Evolutionary conservation across 1,139 yeast genomes (phyloP).

Genomic region (Blastobotrys illinoisensis): DNA sequence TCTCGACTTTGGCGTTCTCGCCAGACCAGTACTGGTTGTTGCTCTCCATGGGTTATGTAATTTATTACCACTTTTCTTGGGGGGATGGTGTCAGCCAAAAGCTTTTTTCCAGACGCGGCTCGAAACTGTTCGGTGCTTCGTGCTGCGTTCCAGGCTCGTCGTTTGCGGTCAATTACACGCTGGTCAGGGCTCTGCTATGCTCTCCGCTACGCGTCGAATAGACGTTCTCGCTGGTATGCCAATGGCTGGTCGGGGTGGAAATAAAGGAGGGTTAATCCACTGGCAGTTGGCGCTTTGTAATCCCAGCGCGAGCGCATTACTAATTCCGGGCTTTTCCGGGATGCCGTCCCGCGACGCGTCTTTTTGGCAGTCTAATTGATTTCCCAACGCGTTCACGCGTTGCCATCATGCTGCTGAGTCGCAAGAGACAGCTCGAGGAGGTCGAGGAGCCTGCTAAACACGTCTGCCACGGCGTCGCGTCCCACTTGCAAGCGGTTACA

Average conservation of each 20-base stretch:
- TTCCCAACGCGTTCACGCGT: not conserved
- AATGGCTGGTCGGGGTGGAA: not conserved
- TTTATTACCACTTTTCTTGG: not conserved
- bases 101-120: not conserved
- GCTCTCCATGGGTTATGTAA: not conserved
- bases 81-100: not conserved
- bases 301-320: not conserved
- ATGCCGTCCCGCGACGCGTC: not conserved
- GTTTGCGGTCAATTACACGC: not conserved
- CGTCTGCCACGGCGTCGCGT: slow-evolving; percentile 2
- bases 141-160: not conserved
- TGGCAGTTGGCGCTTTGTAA: not conserved
- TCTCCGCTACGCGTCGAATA: not conserved
- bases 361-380: not conserved
- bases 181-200: not conserved
- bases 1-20: not conserved
- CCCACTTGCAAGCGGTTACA: slow-evolving; percentile 4
- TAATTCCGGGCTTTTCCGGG: not conserved
- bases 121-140: not conserved
- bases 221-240: not conserved
- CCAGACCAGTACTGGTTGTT: not conserved
- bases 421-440: not conserved
- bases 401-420: not conserved
- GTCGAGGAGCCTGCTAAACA: not conserved
- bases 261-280: not conserved